Percentiles rank a stretch among this genome's conserved stretches.
phyloP scores from a whole-genome alignment of 75 land plant genomes.

The Cupressus sempervirens region DNA sequence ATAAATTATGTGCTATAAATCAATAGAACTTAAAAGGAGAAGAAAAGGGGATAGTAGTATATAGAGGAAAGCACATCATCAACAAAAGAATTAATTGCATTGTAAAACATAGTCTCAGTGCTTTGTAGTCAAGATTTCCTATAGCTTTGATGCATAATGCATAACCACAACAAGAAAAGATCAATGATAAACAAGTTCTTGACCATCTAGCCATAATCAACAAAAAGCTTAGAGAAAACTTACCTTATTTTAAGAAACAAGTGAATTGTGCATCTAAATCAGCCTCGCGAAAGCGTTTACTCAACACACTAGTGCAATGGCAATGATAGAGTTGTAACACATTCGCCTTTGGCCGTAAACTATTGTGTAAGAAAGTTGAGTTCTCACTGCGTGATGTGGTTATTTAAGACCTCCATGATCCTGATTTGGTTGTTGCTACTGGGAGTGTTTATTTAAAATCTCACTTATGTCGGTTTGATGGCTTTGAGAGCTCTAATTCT shows the following conservation, averaged over 20 bases:
- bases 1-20: background rate
- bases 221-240: background rate
- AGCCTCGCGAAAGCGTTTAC: conserved; percentile 85
- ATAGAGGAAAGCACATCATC: background rate
- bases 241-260: conserved; percentile 89
- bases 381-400: no score
- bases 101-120: background rate
- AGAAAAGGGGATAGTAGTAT: background rate
- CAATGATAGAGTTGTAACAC: conserved; percentile 81
- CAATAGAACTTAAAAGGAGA: background rate
- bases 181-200: background rate
- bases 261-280: conserved; percentile 95
- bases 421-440: no score
- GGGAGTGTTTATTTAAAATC: no score
- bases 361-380: conserved; percentile 93
- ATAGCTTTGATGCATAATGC: background rate
- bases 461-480: no score
- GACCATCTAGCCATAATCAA: background rate
- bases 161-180: conserved; percentile 2
- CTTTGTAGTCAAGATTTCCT: background rate
- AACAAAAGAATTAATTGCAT: background rate
- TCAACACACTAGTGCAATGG: conserved; percentile 81
- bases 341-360: conserved; percentile 94
- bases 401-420: no score
- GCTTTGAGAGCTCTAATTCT: no score